These are phyloP conservation scores for Cladosporium sp. DNA, from an alignment of 2,329 filamentous ascomycete species.

Conservation along the genomic window DNA sequence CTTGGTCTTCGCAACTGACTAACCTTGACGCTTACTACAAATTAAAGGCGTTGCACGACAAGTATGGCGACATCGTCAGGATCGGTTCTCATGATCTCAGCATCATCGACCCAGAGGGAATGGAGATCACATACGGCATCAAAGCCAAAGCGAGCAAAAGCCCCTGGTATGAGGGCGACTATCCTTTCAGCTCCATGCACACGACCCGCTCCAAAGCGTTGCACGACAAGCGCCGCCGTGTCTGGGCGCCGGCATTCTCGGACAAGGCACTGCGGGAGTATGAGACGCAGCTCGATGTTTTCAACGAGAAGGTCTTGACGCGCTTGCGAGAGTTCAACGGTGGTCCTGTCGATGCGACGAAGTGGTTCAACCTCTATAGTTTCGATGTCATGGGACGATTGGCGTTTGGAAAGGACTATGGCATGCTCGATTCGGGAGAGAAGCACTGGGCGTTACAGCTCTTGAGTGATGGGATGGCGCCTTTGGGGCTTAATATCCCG, in stretches of 20 bases:
- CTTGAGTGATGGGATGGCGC: constrained; percentile 32
- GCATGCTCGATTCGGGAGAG: constrained; percentile 34
- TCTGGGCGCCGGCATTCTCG: constrained; percentile 42
- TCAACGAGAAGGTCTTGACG: constrained; percentile 34
- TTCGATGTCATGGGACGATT: constrained; percentile 46
- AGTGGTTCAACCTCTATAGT: constrained; percentile 40
- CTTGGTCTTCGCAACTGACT: constrained; percentile 23
- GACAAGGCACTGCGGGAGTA: constrained; percentile 40
- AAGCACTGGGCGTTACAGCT: constrained; percentile 35
- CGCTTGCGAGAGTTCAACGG: constrained; percentile 26
- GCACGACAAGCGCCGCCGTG: constrained; percentile 37
- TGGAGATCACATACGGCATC: constrained; percentile 36
- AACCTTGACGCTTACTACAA: constrained; percentile 27
- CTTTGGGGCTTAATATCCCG: constrained; percentile 23
- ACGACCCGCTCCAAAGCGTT: constrained; percentile 32
- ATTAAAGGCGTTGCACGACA: constrained; percentile 29
- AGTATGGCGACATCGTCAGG: constrained; percentile 34
- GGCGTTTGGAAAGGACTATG: constrained; percentile 41
- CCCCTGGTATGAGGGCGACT: constrained; percentile 37
- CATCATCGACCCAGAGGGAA: constrained; percentile 33
- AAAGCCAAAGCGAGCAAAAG: constrained; percentile 38
- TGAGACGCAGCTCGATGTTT: constrained; percentile 34
- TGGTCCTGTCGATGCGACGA: constrained; percentile 34
- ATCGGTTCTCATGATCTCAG: constrained; percentile 35
- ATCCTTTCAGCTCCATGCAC: constrained; percentile 36